Conservation (phyloP, 108 stramenopile genomes). For the Nitzschia sp. region DNA sequence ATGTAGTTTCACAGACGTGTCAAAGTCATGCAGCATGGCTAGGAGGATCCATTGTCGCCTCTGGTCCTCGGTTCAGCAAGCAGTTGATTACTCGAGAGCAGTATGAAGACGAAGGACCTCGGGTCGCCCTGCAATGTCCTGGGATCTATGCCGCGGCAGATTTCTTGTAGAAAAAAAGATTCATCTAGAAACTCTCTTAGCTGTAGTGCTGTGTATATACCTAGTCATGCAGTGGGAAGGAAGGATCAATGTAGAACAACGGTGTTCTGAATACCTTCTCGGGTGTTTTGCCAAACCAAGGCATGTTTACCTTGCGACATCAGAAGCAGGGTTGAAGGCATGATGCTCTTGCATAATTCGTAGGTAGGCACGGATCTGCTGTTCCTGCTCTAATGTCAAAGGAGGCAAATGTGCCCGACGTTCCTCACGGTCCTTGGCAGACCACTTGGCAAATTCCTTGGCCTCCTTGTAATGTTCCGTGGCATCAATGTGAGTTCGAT, state of each 20-base stretch:
- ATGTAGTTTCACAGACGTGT: neutral
- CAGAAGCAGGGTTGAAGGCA: slow-evolving; percentile 38
- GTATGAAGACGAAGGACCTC: neutral
- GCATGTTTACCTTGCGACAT: slow-evolving; percentile 3
- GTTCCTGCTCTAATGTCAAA: slow-evolving; percentile 55
- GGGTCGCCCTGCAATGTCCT: neutral
- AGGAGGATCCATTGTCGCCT: slow-evolving; percentile 13
- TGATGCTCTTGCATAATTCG: slow-evolving; percentile 58
- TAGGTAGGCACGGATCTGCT: slow-evolving; percentile 64
- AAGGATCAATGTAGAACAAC: neutral
- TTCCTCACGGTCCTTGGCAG: slow-evolving; percentile 55
- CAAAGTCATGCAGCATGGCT: slow-evolving; percentile 8
- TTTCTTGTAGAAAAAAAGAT: no score
- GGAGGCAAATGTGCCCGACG: slow-evolving; percentile 42
- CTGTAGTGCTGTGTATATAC: neutral
- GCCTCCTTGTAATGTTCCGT: slow-evolving; percentile 62
- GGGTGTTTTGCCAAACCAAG: neutral
- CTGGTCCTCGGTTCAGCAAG: neutral
- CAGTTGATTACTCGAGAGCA: neutral
- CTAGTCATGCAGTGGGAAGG: neutral
- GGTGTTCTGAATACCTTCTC: neutral
- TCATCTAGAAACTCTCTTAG: neutral
- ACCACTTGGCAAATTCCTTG: slow-evolving; percentile 49
- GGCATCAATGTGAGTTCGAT: slow-evolving; percentile 49
- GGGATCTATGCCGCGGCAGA: neutral